phyloP scores from a whole-genome alignment of 108 stramenopile species.

The Fistulifera pelliculosa region DNA sequence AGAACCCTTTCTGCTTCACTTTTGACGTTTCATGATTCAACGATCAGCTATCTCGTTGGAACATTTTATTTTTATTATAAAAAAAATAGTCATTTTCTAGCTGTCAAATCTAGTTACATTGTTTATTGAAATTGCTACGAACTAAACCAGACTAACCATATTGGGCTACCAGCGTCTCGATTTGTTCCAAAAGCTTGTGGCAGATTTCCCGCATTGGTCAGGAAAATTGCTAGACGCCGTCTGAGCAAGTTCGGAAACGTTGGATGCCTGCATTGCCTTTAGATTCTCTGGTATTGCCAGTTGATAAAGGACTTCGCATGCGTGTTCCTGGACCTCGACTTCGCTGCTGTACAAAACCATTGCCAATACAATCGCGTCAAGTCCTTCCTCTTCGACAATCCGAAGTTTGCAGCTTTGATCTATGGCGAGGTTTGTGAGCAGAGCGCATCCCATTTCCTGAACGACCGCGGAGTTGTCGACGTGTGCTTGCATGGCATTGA shows the following conservation, averaged over 20 bases:
- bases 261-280: conserved; percentile 43
- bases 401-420: conserved; percentile 37
- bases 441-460: conserved; percentile 72
- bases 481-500: conserved; percentile 62
- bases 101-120: too few relatives aligned
- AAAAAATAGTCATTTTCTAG: too few relatives aligned
- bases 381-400: conserved; percentile 54
- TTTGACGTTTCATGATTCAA: too few relatives aligned
- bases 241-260: conserved; percentile 40
- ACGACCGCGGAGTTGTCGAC: conserved; percentile 27
- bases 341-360: conserved; percentile 63
- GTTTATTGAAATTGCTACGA: too few relatives aligned
- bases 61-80: too few relatives aligned
- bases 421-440: conserved; percentile 47
- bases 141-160: too few relatives aligned
- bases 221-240: conserved; percentile 40
- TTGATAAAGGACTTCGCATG: conserved; percentile 37
- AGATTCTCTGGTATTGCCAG: conserved; percentile 44
- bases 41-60: too few relatives aligned
- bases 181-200: too few relatives aligned
- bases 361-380: conserved; percentile 65
- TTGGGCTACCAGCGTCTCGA: too few relatives aligned
- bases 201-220: conserved; percentile 25
- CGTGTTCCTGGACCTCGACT: conserved; percentile 40
- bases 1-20: too few relatives aligned